phyloP scores from a whole-genome alignment of 164 flowering plant species.

The Cinnamomum micranthum region DNA sequence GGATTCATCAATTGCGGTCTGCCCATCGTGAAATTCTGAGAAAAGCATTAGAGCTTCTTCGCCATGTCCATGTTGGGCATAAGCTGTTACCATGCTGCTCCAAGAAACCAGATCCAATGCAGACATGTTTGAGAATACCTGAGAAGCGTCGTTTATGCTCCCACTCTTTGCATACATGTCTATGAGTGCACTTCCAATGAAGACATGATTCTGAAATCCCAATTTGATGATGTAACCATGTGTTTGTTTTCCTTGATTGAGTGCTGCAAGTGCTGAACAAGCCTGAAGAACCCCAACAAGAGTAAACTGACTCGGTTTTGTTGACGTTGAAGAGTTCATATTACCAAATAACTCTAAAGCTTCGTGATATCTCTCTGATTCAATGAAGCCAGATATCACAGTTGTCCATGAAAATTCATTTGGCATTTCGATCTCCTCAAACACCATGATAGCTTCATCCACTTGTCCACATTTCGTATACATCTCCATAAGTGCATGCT shows the following conservation, averaged over 20 bases:
- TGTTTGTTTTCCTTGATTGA: conserved; percentile 16
- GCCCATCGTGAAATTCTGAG: conserved; percentile 29
- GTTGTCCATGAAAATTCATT: conserved; percentile 42
- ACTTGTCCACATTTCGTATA: conserved; percentile 16
- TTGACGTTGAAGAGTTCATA: conserved; percentile 1
- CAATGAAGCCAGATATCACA: conserved; percentile 32
- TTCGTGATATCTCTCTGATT: conserved; percentile 23
- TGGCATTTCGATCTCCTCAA: conserved; percentile 24
- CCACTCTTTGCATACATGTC: conserved; percentile 18
- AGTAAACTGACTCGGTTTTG: conserved; percentile 22
- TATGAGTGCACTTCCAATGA: conserved; percentile 20
- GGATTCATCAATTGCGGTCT: conserved; percentile 54
- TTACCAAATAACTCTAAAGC: conserved; percentile 14
- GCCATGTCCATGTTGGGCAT: conserved; percentile 33
- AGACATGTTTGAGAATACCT: conserved; percentile 11
- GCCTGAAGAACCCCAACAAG: conserved; percentile 19
- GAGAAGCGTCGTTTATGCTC: conserved; percentile 10
- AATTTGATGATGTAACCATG: conserved; percentile 15
- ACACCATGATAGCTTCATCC: conserved; percentile 22
- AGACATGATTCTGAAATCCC: conserved; percentile 17
- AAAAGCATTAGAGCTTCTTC: conserved; percentile 41
- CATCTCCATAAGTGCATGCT: conserved; percentile 21
- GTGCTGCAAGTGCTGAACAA: conserved; percentile 13
- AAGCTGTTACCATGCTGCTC: conserved; percentile 59
- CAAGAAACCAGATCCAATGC: conserved; percentile 21